A percentile compares a stretch with the other conserved stretches of the same genome.
phyloP scores from a whole-genome alignment of 2,329 filamentous ascomycete genomes.

The Fusarium duplospermum region DNA sequence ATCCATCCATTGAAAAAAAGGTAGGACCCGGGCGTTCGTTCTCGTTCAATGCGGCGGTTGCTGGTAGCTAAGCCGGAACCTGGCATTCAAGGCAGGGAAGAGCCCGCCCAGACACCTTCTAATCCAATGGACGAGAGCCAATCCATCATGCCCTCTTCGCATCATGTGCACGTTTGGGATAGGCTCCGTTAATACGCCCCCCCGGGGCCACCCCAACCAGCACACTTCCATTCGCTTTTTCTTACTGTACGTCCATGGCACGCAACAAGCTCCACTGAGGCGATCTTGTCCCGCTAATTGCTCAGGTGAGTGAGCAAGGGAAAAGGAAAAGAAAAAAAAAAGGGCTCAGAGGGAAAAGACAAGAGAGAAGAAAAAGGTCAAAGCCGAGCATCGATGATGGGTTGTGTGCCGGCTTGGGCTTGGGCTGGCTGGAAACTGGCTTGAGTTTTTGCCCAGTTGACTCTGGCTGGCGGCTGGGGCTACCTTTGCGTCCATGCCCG shows the following conservation, averaged over 20 bases:
- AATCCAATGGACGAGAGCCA: constrained; percentile 9
- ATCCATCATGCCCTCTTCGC: constrained; percentile 18
- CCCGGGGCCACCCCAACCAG: not conserved
- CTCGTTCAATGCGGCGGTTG: not conserved
- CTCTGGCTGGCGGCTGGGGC: not conserved
- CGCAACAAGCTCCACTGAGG: constrained; percentile 9
- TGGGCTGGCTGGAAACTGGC: constrained; percentile 24
- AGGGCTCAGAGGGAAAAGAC: not conserved
- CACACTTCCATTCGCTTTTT: not conserved
- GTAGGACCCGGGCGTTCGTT: not conserved
- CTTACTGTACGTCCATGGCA: not conserved
- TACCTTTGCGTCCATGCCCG: constrained; percentile 20
- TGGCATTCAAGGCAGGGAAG: constrained; percentile 13
- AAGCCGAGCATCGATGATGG: constrained; percentile 27
- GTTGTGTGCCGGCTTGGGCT: constrained; percentile 22
- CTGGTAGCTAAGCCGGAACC: not conserved
- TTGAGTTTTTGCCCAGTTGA: constrained; percentile 2
- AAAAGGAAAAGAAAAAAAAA: constrained; percentile 6
- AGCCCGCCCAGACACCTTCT: not conserved
- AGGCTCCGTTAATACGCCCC: not conserved
- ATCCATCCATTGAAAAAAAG: not conserved
- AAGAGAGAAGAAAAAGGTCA: not conserved
- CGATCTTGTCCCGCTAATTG: constrained; percentile 9
- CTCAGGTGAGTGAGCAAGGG: constrained; percentile 7
- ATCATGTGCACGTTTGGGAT: constrained; percentile 23